Conservation (phyloP, 208 protist species). For the Vickermania ingenoplastis region DNA sequence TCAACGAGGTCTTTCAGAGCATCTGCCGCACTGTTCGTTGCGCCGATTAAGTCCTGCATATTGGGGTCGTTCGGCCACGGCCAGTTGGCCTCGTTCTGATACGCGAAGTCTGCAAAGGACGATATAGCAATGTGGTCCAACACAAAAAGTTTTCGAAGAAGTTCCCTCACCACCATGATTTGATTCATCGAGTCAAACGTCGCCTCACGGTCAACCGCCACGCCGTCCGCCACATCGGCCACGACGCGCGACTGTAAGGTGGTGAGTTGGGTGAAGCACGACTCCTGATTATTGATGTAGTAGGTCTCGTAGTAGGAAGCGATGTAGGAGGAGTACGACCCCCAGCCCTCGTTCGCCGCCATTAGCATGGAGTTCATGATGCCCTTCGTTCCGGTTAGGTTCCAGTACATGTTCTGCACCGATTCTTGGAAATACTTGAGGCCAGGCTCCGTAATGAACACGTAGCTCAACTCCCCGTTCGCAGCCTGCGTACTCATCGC, state of each 20-base stretch:
- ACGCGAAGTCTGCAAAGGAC: neutral
- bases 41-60: neutral
- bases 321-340: neutral
- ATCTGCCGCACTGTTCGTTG: neutral
- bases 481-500: neutral
- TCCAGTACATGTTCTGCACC: neutral
- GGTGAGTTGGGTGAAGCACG: neutral
- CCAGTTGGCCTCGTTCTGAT: neutral
- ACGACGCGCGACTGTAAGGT: neutral
- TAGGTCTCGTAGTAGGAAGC: neutral
- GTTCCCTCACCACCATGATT: neutral
- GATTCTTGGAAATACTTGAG: neutral
- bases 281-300: neutral
- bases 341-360: neutral
- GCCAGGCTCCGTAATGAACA: neutral
- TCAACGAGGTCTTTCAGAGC: neutral
- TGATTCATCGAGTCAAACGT: neutral
- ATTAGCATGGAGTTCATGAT: neutral
- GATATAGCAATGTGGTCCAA: slow-evolving; percentile 1
- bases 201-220: neutral
- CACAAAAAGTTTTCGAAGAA: slow-evolving; percentile 1
- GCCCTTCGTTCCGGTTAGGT: neutral
- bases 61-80: neutral
- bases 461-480: neutral
- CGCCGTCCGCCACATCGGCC: neutral